Base-by-base conservation (phyloP, 306 rosid genomes). In the Quercus variabilis region DNA sequence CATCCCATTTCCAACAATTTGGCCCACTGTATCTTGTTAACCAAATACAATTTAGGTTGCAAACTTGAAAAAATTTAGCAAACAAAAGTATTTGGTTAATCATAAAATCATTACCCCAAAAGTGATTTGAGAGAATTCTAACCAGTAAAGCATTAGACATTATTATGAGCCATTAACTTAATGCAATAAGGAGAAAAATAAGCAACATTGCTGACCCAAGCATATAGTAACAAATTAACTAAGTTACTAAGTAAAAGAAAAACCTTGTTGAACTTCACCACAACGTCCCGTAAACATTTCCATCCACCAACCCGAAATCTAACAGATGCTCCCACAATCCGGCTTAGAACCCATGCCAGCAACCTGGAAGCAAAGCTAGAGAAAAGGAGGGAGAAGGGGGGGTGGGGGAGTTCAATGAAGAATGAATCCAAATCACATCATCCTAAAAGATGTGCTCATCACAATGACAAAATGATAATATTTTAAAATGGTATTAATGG, bases 251-350 rank as follows among this genome's bases (percentile, higher is more conserved):
- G 84, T 65, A 65, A 69, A 71, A 76, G 77, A 54, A 67, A 71
- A 77, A 96, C 99, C 99, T 93, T 96, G 73, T 87, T 88, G 70
- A 96, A 96, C 91, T 91, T 93, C 91, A 96, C 91, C 65, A 88
- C 91, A 26, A 96, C 88, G 33, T 96, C 99, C 78, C 92, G 90
- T 62, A 93, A 81, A 84, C 96, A 93, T 78, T 93, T 93, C 98
- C 98, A 96, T 77, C 99, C 98, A 69, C 97, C 94, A 76, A 96
- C 85, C 65, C 94, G 97, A 83, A 96, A 96, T 75, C 87, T 85
- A 64, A 96, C 94, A 55, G 96, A 89, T 74, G 96, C 98, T 82
- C 98, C 97, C 86, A 93, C 81, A 82, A 85, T 81, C 79, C 89
- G 86, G 86, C 97, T 93, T 83, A 96, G 86, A 82, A 96, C 80